Base-by-base conservation (phyloP, 768 basidiomycete genomes). In the Leucocoprinus leucothites region DNA sequence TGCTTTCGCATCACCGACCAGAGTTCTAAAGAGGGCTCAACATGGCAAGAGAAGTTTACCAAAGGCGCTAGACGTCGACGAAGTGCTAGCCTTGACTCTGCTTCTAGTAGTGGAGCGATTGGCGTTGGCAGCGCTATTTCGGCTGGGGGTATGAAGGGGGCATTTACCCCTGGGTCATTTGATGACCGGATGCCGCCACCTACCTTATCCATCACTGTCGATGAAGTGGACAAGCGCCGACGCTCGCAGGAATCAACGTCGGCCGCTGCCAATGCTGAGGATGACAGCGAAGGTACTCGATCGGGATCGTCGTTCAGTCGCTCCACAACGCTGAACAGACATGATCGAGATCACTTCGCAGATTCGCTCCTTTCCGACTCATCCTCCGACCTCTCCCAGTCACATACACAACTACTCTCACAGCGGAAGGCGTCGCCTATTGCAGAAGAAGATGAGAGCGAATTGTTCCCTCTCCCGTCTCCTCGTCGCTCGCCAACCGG, bases 21-120 rank as follows among this genome's bases (percentile, higher is more conserved):
- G 51, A 80, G 75, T 47, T 62, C 81, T 35, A 65, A 73, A 40
- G 71, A 80, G 59, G 86, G 84, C 28, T 80, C 81, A 19, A 66
- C 74, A 1, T 89, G 85, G 85, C 67, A 79, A 53, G 84, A 82
- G 62, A 80, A 73, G 61, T 90, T 87, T 64, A 77, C 85, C 2
- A 76, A 77, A 31, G 83, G 81, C 6, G 88, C 88, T 3, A 72
- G 75, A 25, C 75, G 84, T 58, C 73, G 82, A n/a, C 74, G 86
- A 42, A 82, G 75, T 50, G 57, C 65, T 16, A 83, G 80, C 58
- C 59, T 72, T 8, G 70, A 74, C 35, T 65, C 48, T 14, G 24
- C 58, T 3, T 19, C 36, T 11, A 48, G 16, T 9, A 22, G 43
- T 6, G 44, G 18, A 24, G n/a, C n/a, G n/a, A n/a, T n/a, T n/a